Evolutionary conservation across 345 rosid genomes (phyloP), one percentile per base, ranked within the genome.

Genomic region (Lenwebbia sp.): DNA sequence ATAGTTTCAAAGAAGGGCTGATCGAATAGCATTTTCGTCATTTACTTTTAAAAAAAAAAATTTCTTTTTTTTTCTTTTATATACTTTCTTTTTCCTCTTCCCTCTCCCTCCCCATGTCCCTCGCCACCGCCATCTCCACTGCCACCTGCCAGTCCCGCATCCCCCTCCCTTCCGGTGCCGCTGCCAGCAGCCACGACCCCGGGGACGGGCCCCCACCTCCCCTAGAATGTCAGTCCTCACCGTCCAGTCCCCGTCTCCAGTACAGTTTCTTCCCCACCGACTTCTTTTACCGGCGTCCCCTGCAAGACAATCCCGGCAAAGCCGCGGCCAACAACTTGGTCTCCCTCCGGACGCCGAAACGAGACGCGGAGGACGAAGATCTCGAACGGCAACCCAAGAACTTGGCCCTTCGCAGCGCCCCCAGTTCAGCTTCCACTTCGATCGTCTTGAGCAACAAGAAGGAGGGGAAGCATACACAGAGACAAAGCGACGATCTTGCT

Each of bases 191-290:
- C 47, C 50, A 47, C 11, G 11, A 11, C 50, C 50, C 10, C 50
- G 2, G 10, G 50, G 11, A 47, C 10, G 50, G 10, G 47, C 47
- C 7, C 47, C 7, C 47, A 44, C 47, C 8, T 44, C 7, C 47
- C 47, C 50, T 2, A 47, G 10, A 11, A 44, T 10, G 50, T 47
- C 10, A 47, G 50, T 47, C 10, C 50, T 47, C 50, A 9, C 11
- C 11, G 50, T 10, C 3, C 10, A 47, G 50, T 47, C 50, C 50
- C 2, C 11, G 53, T 3, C 93, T 89, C 56, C 91, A 91, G 65
- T 90, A 89, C 92, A 86, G 90, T 82, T 91, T 89, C 84, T 90
- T 92, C 82, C 92, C 94, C 47, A 91, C 93, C 5, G 92, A 92
- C 51, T 86, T 78, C 78, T 81, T 44, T 56, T 86, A 86, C 33